Evolutionary conservation across 495 filamentous ascomycete species (phyloP), one percentile per base, ranked within the genome.

Genomic region (Oleoguttula mirabilis): DNA sequence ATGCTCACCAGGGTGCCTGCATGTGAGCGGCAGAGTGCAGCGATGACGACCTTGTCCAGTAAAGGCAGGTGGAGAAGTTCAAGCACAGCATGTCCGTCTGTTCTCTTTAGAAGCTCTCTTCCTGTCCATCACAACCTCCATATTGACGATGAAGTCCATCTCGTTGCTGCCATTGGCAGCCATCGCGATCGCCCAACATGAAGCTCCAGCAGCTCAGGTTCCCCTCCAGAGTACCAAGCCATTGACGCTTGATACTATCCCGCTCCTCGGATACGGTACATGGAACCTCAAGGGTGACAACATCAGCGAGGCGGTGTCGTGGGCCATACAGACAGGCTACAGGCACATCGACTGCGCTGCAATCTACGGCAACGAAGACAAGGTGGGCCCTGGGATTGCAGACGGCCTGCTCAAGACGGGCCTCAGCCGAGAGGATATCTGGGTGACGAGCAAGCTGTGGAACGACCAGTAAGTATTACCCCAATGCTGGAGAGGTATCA

Each of bases 391-490:
- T 42, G 67, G 65, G 20, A 66, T 70, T 40, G 52, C 57, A 39
- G 57, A 61, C 14, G 67, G 66, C 3, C 52, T 70, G 43, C 39
- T 54, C 3, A 59, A 61, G 35, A 60, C 64, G 12, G 58, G 65
- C 25, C 46, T 68, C 10, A 57, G 54, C 45, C 58, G 67, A 12
- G 59, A 64, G 34, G 65, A 70, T 11, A 30, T 71, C 23, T 70
- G 67, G 58, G 55, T 71, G 27, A 69, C 65, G 21, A 55, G 54
- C 21, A 70, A 71, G 47, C 55, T 71, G 37, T 71, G 67, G 66
- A 69, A 69, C 51, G 64, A 66, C 50, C 60, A 60, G 64, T 50
- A 57, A 59, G 54, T 56, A 55, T 38, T n/a, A 22, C 4, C 15
- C 36, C 16, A 36, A 2, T 8, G 2, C 21, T 25, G 6, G 30